Percentiles rank a stretch among this genome's conserved stretches.
phyloP scores from a whole-genome alignment of 2,329 filamentous ascomycete species.

The Sporothrix pallida region DNA sequence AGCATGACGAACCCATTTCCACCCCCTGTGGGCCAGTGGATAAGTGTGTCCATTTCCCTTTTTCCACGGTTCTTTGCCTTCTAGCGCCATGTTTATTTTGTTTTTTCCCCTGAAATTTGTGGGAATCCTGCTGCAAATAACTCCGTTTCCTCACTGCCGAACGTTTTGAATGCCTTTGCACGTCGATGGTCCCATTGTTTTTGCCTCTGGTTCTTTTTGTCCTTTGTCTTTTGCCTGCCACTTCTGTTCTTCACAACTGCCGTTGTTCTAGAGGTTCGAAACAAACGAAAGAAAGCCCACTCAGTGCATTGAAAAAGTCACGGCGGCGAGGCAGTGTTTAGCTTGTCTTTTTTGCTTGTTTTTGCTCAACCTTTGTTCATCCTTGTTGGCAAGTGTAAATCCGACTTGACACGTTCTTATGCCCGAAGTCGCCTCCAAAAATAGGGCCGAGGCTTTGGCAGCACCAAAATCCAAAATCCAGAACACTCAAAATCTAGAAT shows the following conservation, averaged over 20 bases:
- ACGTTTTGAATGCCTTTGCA: not conserved
- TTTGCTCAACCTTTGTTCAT: not conserved
- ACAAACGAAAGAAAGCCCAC: not conserved
- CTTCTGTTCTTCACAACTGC: not conserved
- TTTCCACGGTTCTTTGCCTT: conserved; percentile 7
- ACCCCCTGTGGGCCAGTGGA: conserved; percentile 1
- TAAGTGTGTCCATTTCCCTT: not conserved
- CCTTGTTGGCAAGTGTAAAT: not conserved
- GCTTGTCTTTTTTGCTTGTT: not conserved
- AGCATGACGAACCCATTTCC: conserved; percentile 17
- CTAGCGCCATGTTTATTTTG: conserved; percentile 12
- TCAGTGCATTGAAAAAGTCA: not conserved
- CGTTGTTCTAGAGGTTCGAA: conserved; percentile 2
- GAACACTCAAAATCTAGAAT: not conserved
- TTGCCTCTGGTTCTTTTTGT: not conserved
- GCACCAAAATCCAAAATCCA: not conserved
- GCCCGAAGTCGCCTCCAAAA: conserved; percentile 21
- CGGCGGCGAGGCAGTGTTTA: not conserved
- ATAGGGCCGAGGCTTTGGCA: conserved; percentile 16
- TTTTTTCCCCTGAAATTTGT: not conserved
- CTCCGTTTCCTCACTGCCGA: conserved; percentile 3
- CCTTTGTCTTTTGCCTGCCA: not conserved
- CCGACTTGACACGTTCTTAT: conserved; percentile 13
- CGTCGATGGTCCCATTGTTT: not conserved
- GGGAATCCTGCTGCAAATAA: conserved; percentile 5